Evolutionary conservation across 768 basidiomycete genomes (phyloP).

Genomic region (Filobasidium floriforme): DNA sequence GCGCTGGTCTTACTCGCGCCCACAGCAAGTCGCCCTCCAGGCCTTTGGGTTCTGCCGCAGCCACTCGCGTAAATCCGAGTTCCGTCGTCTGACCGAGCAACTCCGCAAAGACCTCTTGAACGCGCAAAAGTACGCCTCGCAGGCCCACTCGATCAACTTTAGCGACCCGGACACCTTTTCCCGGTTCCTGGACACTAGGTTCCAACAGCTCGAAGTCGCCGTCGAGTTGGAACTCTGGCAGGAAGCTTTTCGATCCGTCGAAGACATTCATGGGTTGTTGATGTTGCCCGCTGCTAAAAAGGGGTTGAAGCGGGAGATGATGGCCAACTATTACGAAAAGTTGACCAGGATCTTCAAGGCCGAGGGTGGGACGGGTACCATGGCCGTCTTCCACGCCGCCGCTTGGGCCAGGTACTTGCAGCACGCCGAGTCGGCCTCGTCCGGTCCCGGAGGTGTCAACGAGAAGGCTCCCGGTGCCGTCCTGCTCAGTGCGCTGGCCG

Average conservation of each 20-base stretch:
- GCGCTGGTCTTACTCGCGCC: neutral
- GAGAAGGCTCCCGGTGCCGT: conserved; percentile 80
- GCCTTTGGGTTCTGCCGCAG: conserved; percentile 94
- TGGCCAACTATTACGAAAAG: conserved; percentile 99
- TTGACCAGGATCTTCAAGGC: conserved; percentile 93
- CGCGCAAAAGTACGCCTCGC: conserved; percentile 89
- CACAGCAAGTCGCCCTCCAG: conserved; percentile 85
- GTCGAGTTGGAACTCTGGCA: conserved; percentile 99
- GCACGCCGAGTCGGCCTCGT: conserved; percentile 42
- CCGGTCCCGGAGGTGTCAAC: conserved; percentile 52
- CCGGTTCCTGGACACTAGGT: conserved; percentile 91
- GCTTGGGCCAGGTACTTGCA: conserved; percentile 82
- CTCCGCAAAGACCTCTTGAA: conserved; percentile 89
- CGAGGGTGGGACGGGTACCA: conserved; percentile 50
- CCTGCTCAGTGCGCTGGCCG: conserved; percentile 82
- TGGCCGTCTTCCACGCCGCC: conserved; percentile 78
- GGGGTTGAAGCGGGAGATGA: conserved; percentile 84
- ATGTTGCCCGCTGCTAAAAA: conserved; percentile 67
- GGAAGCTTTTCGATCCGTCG: conserved; percentile 94
- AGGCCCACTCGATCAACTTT: conserved; percentile 88
- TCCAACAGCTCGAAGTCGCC: conserved; percentile 89
- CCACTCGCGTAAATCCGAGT: conserved; percentile 90
- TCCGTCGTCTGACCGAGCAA: conserved; percentile 91
- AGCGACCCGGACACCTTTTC: conserved; percentile 90
- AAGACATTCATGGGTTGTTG: conserved; percentile 93